Evolutionary conservation across 768 basidiomycete genomes (phyloP), one percentile per base, ranked within the genome.

Genomic region (Chlorophyllum brunneum): DNA sequence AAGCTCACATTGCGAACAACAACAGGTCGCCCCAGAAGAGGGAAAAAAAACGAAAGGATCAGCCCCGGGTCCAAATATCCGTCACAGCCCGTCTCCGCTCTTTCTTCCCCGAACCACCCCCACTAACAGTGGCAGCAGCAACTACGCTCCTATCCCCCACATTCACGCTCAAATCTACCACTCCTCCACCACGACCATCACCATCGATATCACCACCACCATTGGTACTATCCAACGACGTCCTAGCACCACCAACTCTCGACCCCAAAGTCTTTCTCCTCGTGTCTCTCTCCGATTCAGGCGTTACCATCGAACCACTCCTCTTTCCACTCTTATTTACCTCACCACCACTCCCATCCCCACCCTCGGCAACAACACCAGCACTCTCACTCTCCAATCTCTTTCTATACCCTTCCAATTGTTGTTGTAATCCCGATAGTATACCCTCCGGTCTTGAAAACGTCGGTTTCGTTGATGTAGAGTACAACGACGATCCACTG

Each of bases 371-470:
- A 10, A 4, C 34, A 41, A 11, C 29, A 15, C 27, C 36, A n/a
- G 9, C 48, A 49, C 60, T 33, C 27, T 62, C 43, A 56, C 30
- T 53, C 27, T 46, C 40, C n/a, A 66, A 61, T 34, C 70, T 57
- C 57, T 63, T 66, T 22, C 64, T 65, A 51, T 66, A 64, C 54
- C 62, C 67, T 54, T 62, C 75, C 62, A 61, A 70, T 52, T 81
- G 82, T 61, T 78, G 75, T 56, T 82, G 79, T 23, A 88, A 66
- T 10, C 78, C 82, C 36, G 63, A 76, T 29, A 85, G 64, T 20
- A 86, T 70, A 7, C 34, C 34, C 36, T 81, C 70, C 24, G 75
- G 75, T 8, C 83, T 71, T 2, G 81, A 70, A 34, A 76, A 73
- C 5, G 78, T 71, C 0, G 86, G 82, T 1, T 81, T 78, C 4